phyloP scores from a whole-genome alignment of 176 grass and related monocot genomes.

The Aegilops umbellulata region DNA sequence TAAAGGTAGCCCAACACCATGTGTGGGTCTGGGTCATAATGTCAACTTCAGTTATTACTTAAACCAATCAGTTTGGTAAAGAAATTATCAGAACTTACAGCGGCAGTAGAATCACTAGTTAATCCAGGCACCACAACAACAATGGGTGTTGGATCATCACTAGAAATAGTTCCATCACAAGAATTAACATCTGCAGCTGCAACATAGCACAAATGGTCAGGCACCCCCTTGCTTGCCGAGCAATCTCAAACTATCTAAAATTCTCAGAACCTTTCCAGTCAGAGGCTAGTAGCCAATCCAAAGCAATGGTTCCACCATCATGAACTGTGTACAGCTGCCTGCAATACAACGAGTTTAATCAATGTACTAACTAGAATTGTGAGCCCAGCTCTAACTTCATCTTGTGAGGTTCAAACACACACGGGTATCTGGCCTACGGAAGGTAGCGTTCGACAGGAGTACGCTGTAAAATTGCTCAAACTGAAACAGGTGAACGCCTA shows the following conservation, averaged over 20 bases:
- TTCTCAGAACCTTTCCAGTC: conserved; percentile 48
- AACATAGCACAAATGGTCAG: conserved; percentile 26
- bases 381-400: background rate
- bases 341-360: conserved; percentile 19
- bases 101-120: conserved; percentile 89
- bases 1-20: background rate
- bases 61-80: background rate
- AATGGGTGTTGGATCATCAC: conserved; percentile 72
- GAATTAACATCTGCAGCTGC: conserved; percentile 43
- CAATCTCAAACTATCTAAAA: conserved; percentile 27
- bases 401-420: background rate
- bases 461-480: background rate
- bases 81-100: conserved; percentile 52
- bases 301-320: conserved; percentile 92
- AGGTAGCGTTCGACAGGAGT: background rate
- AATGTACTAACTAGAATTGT: background rate
- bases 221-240: background rate
- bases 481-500: background rate
- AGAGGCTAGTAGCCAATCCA: conserved; percentile 86
- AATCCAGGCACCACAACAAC: conserved; percentile 83
- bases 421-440: background rate
- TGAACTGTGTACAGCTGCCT: conserved; percentile 77
- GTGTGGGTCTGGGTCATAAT: background rate
- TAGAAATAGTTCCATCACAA: conserved; percentile 46
- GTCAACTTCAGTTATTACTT: conserved; percentile 17